Base-by-base conservation (phyloP, 768 basidiomycete species). In the Zangia roseola region DNA sequence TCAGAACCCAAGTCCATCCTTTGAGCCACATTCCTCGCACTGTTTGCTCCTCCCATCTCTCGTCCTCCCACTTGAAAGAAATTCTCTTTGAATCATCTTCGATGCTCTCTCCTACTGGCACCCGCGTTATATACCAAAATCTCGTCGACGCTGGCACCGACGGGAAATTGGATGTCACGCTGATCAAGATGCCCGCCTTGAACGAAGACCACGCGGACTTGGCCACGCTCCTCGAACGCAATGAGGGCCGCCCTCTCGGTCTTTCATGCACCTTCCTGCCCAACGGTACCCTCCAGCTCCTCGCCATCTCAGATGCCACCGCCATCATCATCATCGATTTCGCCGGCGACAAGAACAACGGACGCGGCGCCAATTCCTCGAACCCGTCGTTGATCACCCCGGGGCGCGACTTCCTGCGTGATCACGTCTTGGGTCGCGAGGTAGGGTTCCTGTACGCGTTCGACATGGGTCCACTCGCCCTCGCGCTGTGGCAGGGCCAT, bases 181-280 rank as follows among this genome's bases (percentile, higher is more conserved):
- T 55, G 12, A 24, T 56, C 45, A 54, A 49, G 14, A 54, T 67
- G 56, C 42, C 59, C 4, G 38, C 43, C 38, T 43, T 68, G 30
- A 57, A 63, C 35, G 52, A 62, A 10, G 68, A 68, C 31, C 28
- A 52, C 34, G 4, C 46, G 23, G 52, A 53, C 12, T 25, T 68
- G 10, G 53, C 58, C 25, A 49, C 48, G 17, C 28, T 68, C 44
- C 54, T 68, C 3, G 58, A 66, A 39, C 57, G 66, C 49, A 68
- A 68, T 50, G 68, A 69, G 10, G 67, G 68, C 16, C 65, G 59
- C 14, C 50, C 68, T 38, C 61, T 68, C 6, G 67, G 67, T 35
- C 59, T 68, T 25, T 68, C 67, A 1, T 55, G 56, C 21, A 19
- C 57, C 9, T 69, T 58, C 39, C 21, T 58, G n/a, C 41, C 39